Evolutionary conservation across 371 early-diverging fungal species (phyloP), one percentile per base, ranked within the genome.

Genomic region (Saksenaea vasiformis): DNA sequence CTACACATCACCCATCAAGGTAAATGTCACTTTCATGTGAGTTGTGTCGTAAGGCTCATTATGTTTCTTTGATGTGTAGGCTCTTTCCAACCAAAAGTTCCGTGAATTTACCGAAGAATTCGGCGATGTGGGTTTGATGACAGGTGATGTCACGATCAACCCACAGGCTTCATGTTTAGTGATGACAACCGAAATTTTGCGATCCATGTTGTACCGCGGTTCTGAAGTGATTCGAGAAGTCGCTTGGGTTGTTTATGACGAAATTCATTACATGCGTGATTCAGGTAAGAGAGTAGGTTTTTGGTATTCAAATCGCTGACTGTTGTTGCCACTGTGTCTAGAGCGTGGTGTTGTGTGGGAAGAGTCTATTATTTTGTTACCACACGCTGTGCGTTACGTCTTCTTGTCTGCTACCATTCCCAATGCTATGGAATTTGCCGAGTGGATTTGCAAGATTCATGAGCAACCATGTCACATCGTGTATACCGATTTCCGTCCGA

Each of bases 261-360:
- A 99, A 86, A 93, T 99, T 60, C 99, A 99, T 79, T 99, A 99
- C 74, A 98, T 99, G 99, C 83, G 98, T 71, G 97, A 98, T 74
- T 73, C 82, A 61, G 81, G 82, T 79, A 80, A 58, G 58, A 17
- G 17, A 15, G 1, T 54, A n/a, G 15, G 36, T 37, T 22, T n/a
- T 9, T 54, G 22, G 34, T 27, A 17, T 19, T 58, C 15, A 38
- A 24, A 39, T 58, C 4, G 10, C 38, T 41, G 41, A 28, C n/a
- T 31, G 8, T 60, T 26, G 0, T 43, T 58, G 9, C 28, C 7
- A 31, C 22, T 57, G 5, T 11, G 39, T 5, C 1, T 78, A 85
- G 93, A 90, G 57, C 93, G 99, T 70, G 99, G 99, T 72, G 99
- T 99, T 14, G 99, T 99, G 0, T 99, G 99, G 99, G 99, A 99